These are phyloP conservation scores for Trichoderma reesei DNA, from an alignment of 495 filamentous ascomycete genomes.

Conservation along the genomic window DNA sequence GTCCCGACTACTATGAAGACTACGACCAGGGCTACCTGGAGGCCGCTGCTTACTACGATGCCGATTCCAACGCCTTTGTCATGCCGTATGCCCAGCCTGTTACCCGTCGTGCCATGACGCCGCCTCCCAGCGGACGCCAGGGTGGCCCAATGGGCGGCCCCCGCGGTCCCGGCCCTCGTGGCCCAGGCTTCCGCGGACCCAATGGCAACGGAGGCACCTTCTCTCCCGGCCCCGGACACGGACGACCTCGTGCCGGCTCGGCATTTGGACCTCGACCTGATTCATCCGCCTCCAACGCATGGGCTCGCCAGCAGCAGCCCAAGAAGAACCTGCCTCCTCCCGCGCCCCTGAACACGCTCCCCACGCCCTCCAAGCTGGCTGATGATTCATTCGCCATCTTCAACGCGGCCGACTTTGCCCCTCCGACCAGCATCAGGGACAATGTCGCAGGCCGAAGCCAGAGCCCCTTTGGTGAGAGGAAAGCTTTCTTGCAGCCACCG, in stretches of 20 bases:
- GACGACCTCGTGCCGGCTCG: constrained; percentile 35
- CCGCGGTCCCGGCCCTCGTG: constrained; percentile 20
- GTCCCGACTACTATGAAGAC: constrained; percentile 57
- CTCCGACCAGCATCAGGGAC: constrained; percentile 58
- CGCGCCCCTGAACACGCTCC: constrained; percentile 59
- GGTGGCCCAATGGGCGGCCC: background rate
- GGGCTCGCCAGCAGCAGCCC: constrained; percentile 31
- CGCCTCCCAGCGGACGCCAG: constrained; percentile 60
- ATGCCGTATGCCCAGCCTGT: constrained; percentile 75
- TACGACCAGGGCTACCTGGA: constrained; percentile 59
- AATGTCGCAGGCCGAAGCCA: constrained; percentile 65
- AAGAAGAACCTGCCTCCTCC: constrained; percentile 66
- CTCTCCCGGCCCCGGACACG: constrained; percentile 19
- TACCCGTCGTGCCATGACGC: constrained; percentile 90
- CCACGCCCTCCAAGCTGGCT: constrained; percentile 75
- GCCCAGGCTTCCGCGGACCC: constrained; percentile 23
- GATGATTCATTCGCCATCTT: constrained; percentile 69
- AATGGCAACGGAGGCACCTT: constrained; percentile 1
- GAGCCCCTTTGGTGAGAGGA: constrained; percentile 65
- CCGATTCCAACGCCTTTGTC: constrained; percentile 61
- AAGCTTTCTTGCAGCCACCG: constrained; percentile 61
- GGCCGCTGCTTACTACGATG: constrained; percentile 57
- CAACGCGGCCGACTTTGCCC: constrained; percentile 75
- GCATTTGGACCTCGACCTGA: constrained; percentile 47
- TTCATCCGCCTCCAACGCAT: constrained; percentile 47